Evolutionary conservation across 306 rosid species (phyloP).

Genomic region (Clitoria ternatea): DNA sequence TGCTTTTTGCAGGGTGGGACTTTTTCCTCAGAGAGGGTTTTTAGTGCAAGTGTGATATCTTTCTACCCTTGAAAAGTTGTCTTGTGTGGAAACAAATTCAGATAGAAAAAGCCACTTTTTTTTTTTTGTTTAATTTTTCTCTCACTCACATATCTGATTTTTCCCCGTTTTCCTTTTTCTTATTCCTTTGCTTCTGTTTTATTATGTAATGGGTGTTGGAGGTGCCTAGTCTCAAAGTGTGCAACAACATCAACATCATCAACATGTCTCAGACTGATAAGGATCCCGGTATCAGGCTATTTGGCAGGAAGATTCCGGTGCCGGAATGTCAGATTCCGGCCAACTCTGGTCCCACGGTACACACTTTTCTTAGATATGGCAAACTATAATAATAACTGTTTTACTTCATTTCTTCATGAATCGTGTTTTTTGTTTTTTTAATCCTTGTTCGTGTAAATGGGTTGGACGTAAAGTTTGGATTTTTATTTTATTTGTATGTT

Average conservation of each 20-base stretch:
- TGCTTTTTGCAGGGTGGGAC: constrained; percentile 48
- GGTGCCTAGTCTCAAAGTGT: constrained; percentile 21
- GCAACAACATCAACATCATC: constrained; percentile 4
- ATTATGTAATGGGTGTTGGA: constrained; percentile 24
- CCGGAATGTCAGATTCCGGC: constrained; percentile 48
- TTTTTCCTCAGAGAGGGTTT: constrained; percentile 32
- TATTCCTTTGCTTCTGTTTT: constrained; percentile 18
- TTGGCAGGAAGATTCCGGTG: constrained; percentile 59
- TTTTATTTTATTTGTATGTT: not conserved
- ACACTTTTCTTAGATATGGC: not conserved
- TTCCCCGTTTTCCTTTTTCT: not conserved
- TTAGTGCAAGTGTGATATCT: constrained; percentile 25
- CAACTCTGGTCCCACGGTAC: constrained; percentile 40
- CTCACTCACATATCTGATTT: not conserved
- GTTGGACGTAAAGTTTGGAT: constrained; percentile 28
- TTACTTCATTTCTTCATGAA: not conserved
- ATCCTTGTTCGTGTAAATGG: not conserved
- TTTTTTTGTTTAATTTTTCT: not conserved
- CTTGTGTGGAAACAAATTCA: constrained; percentile 20
- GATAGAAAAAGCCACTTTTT: constrained; percentile 8
- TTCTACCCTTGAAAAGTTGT: constrained; percentile 28
- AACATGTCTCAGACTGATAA: constrained; percentile 30
- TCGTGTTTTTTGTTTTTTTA: not conserved
- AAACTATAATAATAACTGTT: not conserved
- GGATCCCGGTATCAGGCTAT: constrained; percentile 58